Evolutionary conservation across 495 filamentous ascomycete genomes (phyloP).

Genomic region (Jackrogersella minutella): DNA sequence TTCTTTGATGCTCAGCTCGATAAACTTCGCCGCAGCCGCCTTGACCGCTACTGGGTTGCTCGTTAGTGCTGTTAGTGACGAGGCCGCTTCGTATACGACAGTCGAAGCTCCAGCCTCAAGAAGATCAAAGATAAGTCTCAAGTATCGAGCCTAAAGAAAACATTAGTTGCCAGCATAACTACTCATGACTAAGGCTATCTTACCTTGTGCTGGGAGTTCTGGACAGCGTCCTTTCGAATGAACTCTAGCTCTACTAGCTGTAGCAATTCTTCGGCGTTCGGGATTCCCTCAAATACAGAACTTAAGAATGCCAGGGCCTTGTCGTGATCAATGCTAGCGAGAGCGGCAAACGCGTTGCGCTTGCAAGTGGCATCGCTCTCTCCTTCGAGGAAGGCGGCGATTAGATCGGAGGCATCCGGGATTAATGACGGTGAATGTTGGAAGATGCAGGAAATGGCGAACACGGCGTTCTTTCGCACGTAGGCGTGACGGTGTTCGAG

Average conservation of each 20-base stretch:
- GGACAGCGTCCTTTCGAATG: conserved; percentile 95
- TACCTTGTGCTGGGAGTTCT: conserved; percentile 93
- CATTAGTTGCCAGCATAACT: conserved; percentile 48
- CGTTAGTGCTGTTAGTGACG: conserved; percentile 91
- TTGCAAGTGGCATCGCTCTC: conserved; percentile 98
- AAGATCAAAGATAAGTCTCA: conserved; percentile 95
- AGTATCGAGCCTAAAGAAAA: conserved; percentile 78
- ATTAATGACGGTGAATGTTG: conserved; percentile 91
- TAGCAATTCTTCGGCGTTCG: conserved; percentile 91
- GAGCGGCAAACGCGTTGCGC: conserved; percentile 94
- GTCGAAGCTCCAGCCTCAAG: conserved; percentile 92
- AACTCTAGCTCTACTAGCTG: conserved; percentile 96
- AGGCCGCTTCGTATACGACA: conserved; percentile 98
- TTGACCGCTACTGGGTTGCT: conserved; percentile 98
- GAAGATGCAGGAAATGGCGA: conserved; percentile 91
- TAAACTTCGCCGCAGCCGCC: conserved; percentile 93
- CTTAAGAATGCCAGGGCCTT: conserved; percentile 90
- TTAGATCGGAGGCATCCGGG: conserved; percentile 92
- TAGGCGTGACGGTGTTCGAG: conserved; percentile 97
- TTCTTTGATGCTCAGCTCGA: conserved; percentile 95
- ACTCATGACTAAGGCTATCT: not conserved
- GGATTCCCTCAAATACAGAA: conserved; percentile 91
- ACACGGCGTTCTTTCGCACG: conserved; percentile 97
- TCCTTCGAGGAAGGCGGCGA: conserved; percentile 86
- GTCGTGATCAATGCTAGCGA: conserved; percentile 90